phyloP scores from a whole-genome alignment of 768 basidiomycete species.

The Lactifluus volemus region DNA sequence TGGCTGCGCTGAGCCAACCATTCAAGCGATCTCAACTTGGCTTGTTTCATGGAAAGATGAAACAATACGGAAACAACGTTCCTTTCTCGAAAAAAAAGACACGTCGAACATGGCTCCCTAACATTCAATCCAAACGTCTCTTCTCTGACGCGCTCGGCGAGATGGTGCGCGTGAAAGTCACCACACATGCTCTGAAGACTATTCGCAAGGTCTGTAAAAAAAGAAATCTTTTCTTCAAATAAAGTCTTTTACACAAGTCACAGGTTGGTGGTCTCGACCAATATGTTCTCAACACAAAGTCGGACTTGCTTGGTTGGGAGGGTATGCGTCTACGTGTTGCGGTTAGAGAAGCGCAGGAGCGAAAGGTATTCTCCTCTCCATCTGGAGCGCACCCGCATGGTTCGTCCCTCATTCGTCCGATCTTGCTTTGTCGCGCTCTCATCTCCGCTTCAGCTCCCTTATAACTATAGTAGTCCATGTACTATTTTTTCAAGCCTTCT shows the following conservation, averaged over 20 bases:
- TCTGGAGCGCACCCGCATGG: neutral
- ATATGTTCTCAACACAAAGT: slow-evolving; percentile 35
- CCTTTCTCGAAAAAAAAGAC: slow-evolving; percentile 87
- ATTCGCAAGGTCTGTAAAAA: slow-evolving; percentile 62
- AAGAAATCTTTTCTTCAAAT: neutral
- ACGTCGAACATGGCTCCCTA: slow-evolving; percentile 80
- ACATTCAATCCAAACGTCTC: slow-evolving; percentile 70
- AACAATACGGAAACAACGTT: slow-evolving; percentile 80
- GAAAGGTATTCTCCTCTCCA: neutral
- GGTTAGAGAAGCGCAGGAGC: slow-evolving; percentile 27
- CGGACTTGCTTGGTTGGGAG: slow-evolving; percentile 32
- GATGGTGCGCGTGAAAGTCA: slow-evolving; percentile 57
- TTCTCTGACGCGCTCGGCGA: slow-evolving; percentile 55
- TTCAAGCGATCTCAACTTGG: slow-evolving; percentile 78
- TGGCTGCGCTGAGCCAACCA: slow-evolving; percentile 42
- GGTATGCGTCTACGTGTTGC: slow-evolving; percentile 34
- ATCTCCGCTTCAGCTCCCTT: slow-evolving; percentile 9
- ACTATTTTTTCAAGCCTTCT: neutral
- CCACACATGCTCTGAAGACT: slow-evolving; percentile 67
- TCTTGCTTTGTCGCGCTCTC: neutral
- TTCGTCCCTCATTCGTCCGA: neutral
- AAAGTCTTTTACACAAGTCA: neutral
- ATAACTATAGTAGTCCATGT: slow-evolving; percentile 3
- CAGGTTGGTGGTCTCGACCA: slow-evolving; percentile 31
- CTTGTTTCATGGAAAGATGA: slow-evolving; percentile 75